Evolutionary conservation across 345 rosid species (phyloP).

Genomic region (Eucalyptus curtisii): DNA sequence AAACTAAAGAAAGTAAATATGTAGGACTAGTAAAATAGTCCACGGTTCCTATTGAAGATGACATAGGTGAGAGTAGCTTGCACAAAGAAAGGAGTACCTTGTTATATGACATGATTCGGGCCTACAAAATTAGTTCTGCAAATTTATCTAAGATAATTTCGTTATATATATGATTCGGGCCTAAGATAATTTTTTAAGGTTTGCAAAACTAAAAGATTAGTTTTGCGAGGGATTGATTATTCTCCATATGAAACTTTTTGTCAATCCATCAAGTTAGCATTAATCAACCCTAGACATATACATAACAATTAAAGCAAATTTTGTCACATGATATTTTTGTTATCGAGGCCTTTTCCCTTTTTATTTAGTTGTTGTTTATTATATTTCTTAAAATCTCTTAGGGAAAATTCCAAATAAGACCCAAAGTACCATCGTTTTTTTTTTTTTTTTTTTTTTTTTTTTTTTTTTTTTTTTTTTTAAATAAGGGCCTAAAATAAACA

Average conservation of each 20-base stretch:
- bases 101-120: not conserved
- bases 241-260: not conserved
- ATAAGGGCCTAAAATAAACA: too few relatives aligned
- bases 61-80: not conserved
- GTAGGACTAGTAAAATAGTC: not conserved
- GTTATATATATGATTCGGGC: not conserved
- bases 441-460: too few relatives aligned
- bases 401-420: too few relatives aligned
- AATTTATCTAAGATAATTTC: too few relatives aligned
- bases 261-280: not conserved
- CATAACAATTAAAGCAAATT: not conserved
- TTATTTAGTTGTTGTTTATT: not conserved
- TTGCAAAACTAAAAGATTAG: not conserved
- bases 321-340: not conserved
- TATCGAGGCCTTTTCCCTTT: not conserved
- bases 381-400: not conserved
- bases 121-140: too few relatives aligned
- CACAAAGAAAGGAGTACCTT: not conserved
- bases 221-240: not conserved
- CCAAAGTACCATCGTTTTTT: fast-evolving
- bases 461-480: too few relatives aligned
- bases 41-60: not conserved
- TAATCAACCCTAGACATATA: not conserved
- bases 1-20: too few relatives aligned
- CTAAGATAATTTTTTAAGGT: too few relatives aligned